Percentiles rank a stretch among this genome's conserved stretches.
Conservation (phyloP, 192 early-diverging fungal genomes). For the Entomortierella chlamydospora region DNA sequence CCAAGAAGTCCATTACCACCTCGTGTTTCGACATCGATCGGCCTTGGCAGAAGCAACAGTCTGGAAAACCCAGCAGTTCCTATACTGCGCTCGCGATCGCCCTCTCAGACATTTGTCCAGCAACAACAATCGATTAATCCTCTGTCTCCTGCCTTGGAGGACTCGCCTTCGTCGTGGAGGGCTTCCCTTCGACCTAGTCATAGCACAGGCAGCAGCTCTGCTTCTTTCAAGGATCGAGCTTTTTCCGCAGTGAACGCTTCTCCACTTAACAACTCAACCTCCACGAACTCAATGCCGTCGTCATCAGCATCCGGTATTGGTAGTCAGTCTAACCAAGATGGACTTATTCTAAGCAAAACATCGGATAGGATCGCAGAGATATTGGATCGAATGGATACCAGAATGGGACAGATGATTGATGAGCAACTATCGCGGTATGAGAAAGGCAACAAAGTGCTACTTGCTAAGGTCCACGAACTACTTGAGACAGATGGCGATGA, state of each 20-base stretch:
- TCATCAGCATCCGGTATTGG: not conserved
- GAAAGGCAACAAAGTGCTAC: constrained; percentile 31
- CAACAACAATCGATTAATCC: constrained; percentile 11
- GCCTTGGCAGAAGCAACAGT: constrained; percentile 20
- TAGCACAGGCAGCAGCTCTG: constrained; percentile 17
- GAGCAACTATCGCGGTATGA: constrained; percentile 40
- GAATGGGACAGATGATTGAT: constrained; percentile 37
- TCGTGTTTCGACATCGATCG: not conserved
- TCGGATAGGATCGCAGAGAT: constrained; percentile 39
- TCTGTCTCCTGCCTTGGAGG: constrained; percentile 17
- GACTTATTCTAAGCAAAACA: constrained; percentile 7
- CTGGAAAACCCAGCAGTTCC: constrained; percentile 1
- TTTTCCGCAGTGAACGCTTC: not conserved
- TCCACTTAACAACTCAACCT: too few species aligned
- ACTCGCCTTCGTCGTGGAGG: constrained; percentile 25
- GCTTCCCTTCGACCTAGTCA: constrained; percentile 29
- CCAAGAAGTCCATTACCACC: not conserved
- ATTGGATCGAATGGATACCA: constrained; percentile 37
- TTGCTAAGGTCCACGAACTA: constrained; percentile 28
- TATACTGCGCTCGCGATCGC: constrained; percentile 7
- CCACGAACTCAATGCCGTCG: not conserved
- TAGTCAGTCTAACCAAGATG: not conserved
- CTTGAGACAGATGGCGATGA: constrained; percentile 26
- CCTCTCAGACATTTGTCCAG: constrained; percentile 18
- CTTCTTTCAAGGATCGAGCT: constrained; percentile 7